A percentile compares a stretch with the other conserved stretches of the same genome.
Evolutionary conservation across 441 rosid genomes (phyloP).

Genomic region (Populus hybrid): DNA sequence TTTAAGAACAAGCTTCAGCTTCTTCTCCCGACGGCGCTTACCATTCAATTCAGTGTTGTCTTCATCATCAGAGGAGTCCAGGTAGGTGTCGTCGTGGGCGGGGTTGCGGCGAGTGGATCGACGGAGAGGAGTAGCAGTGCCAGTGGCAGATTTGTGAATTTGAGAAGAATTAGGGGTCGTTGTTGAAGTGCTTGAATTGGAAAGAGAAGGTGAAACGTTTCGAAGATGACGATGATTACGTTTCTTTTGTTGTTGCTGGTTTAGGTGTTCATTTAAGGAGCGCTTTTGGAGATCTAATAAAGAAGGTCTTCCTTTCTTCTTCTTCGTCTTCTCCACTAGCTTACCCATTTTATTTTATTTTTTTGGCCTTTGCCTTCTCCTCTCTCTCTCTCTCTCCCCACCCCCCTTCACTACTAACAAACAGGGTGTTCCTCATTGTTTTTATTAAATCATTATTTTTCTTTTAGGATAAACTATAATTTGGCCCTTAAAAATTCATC

Average conservation of each 20-base stretch:
- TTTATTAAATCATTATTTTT: not conserved
- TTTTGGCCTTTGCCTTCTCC: not conserved
- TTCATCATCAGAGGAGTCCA: conserved; percentile 6
- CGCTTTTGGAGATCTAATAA: conserved; percentile 61
- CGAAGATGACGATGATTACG: not conserved
- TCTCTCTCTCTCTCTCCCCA: conserved; percentile 23
- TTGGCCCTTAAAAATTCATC: no score
- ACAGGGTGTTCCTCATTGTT: conserved; percentile 16
- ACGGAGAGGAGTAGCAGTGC: conserved; percentile 40
- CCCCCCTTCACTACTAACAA: conserved; percentile 27
- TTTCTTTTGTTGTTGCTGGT: conserved; percentile 16
- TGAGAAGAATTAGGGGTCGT: conserved; percentile 20
- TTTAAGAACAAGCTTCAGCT: conserved; percentile 50
- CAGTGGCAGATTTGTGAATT: conserved; percentile 35
- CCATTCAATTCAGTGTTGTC: conserved; percentile 19
- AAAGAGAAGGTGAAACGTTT: not conserved
- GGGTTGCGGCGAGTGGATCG: conserved; percentile 60
- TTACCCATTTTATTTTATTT: conserved; percentile 36
- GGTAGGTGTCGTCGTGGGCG: conserved; percentile 13
- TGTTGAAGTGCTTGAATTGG: conserved; percentile 14
- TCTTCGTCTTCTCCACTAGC: conserved; percentile 53
- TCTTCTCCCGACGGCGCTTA: conserved; percentile 42
- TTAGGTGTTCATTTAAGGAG: conserved; percentile 38
- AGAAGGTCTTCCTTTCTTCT: conserved; percentile 76
- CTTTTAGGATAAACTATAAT: not conserved